Conservation (phyloP, 179 eudicot species). For the Heliamphora pulchella region DNA sequence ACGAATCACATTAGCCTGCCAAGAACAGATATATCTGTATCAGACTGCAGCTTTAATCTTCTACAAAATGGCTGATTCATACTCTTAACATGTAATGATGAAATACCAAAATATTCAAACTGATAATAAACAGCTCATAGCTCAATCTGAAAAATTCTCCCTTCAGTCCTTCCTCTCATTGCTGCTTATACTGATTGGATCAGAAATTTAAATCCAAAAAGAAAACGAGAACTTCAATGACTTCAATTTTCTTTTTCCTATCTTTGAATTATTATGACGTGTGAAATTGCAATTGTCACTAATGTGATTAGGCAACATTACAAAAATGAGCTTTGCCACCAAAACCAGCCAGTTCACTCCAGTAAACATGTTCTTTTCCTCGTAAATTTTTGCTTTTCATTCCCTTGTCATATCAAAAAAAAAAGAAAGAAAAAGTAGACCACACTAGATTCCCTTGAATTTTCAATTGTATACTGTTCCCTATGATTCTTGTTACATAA, state of each 20-base stretch:
- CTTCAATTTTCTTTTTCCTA: neutral
- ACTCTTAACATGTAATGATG: neutral
- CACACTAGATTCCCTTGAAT: too few relatives aligned
- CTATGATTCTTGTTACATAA: too few relatives aligned
- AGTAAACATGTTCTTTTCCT: too few relatives aligned
- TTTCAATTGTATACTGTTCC: too few relatives aligned
- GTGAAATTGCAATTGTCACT: neutral
- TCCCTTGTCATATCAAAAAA: too few relatives aligned
- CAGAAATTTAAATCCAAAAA: neutral
- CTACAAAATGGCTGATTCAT: neutral
- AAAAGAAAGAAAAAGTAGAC: too few relatives aligned
- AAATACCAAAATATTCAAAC: conserved; percentile 9
- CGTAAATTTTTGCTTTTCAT: too few relatives aligned
- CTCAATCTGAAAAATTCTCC: neutral
- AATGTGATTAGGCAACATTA: too few relatives aligned
- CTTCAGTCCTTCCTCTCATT: neutral
- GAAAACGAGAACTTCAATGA: neutral
- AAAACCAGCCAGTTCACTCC: too few relatives aligned
- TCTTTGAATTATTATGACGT: neutral
- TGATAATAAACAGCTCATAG: neutral
- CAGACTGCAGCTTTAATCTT: conserved; percentile 17
- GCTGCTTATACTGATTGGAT: neutral
- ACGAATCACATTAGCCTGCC: conserved; percentile 92
- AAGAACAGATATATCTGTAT: conserved; percentile 16
- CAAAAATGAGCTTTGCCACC: too few relatives aligned